Percentiles rank a stretch among this genome's conserved stretches.
These are phyloP conservation scores for Phytophthora sojae DNA, from an alignment of 352 stramenopile species.

Conservation along the genomic window DNA sequence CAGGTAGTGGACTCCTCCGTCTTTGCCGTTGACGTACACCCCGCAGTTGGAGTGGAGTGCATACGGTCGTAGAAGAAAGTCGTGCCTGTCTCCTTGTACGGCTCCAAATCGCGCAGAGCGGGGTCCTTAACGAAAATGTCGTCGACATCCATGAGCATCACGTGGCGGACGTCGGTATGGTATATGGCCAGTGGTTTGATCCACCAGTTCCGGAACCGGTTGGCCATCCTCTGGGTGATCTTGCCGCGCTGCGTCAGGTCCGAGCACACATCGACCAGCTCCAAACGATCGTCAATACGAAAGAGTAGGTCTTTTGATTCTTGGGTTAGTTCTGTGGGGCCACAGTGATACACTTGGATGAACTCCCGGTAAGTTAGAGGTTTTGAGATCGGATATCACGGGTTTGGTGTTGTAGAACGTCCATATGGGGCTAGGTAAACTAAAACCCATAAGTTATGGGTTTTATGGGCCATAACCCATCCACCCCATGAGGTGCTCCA, in stretches of 20 bases:
- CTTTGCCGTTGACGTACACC: slow-evolving; percentile 2
- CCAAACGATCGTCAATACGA: background rate
- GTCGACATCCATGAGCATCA: slow-evolving; percentile 6
- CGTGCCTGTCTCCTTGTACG: background rate
- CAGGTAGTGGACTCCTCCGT: slow-evolving; percentile 1
- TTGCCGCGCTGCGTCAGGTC: background rate
- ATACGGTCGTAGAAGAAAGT: slow-evolving; percentile 1
- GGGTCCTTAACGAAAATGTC: background rate
- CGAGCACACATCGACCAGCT: slow-evolving; percentile 1
- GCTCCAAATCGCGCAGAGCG: background rate
- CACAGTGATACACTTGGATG: slow-evolving; percentile 3
- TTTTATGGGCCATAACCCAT: too few relatives aligned
- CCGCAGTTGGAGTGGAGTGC: background rate
- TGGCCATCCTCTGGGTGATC: background rate
- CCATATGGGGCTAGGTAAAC: too few relatives aligned
- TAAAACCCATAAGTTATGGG: too few relatives aligned
- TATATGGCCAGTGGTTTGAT: background rate
- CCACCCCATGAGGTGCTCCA: too few relatives aligned
- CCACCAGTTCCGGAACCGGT: background rate
- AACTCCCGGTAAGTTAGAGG: background rate
- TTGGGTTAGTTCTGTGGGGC: background rate
- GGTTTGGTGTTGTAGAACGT: too few relatives aligned
- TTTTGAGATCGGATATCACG: too few relatives aligned
- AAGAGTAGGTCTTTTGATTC: background rate
- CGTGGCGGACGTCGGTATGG: slow-evolving; percentile 4